Conservation (phyloP, 352 stramenopile species). For the Pythium chondricola region DNA sequence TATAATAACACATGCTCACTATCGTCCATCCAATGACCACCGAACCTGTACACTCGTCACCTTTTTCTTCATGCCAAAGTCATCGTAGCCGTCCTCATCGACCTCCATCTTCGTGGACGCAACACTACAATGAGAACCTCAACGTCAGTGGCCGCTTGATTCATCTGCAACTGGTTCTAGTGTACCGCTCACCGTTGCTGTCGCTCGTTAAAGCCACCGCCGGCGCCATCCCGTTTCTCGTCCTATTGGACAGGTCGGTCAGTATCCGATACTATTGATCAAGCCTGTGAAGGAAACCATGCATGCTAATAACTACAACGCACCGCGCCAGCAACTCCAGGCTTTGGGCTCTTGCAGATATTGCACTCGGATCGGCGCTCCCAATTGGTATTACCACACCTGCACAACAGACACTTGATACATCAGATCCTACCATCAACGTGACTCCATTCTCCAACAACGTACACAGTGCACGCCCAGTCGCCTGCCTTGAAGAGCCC, state of each 20-base stretch:
- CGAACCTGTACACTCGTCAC: constrained; percentile 11
- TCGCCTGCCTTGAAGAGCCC: constrained; percentile 77
- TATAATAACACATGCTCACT: not conserved
- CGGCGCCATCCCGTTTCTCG: constrained; percentile 69
- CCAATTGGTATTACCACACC: constrained; percentile 85
- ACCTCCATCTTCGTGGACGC: constrained; percentile 73
- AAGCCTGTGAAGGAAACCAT: too few relatives aligned
- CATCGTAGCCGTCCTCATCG: constrained; percentile 82
- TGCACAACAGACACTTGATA: constrained; percentile 15
- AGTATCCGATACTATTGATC: too few relatives aligned
- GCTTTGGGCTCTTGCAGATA: constrained; percentile 81
- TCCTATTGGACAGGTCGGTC: too few relatives aligned
- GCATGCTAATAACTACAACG: not conserved
- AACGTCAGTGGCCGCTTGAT: too few relatives aligned
- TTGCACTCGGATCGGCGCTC: constrained; percentile 81
- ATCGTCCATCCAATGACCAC: not conserved
- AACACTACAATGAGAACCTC: constrained; percentile 20
- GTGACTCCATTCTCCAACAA: not conserved
- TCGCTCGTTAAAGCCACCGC: constrained; percentile 80
- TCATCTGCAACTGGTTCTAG: too few relatives aligned
- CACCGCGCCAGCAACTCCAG: constrained; percentile 55
- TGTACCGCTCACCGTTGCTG: constrained; percentile 53
- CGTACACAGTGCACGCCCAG: constrained; percentile 78
- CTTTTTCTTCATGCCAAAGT: constrained; percentile 84
- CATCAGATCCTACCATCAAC: not conserved